Percentiles rank a stretch among this genome's conserved stretches.
Conservation (phyloP, 2,329 filamentous ascomycete genomes). For the Remersonia thermophila region DNA sequence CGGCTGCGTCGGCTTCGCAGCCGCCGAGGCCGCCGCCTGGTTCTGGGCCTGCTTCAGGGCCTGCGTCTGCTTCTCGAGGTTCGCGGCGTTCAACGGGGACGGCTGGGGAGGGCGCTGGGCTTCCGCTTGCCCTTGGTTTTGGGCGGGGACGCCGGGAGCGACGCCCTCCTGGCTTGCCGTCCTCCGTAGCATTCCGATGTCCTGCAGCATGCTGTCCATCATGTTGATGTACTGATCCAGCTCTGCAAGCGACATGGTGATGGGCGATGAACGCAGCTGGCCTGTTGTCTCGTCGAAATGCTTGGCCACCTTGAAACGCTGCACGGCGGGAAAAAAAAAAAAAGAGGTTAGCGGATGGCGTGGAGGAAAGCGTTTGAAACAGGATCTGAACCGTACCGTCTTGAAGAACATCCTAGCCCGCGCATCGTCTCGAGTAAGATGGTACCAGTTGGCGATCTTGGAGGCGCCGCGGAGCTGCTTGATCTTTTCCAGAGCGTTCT, state of each 20-base stretch:
- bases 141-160: slow-evolving; percentile 1
- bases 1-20: slow-evolving; percentile 29
- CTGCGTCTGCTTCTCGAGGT: slow-evolving; percentile 40
- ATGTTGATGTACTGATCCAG: slow-evolving; percentile 36
- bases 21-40: slow-evolving; percentile 24
- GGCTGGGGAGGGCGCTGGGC: slow-evolving; percentile 19
- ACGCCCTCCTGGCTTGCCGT: slow-evolving; percentile 1
- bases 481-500: slow-evolving; percentile 30
- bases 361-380: no score
- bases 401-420: slow-evolving; percentile 41
- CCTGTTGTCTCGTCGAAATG: slow-evolving; percentile 41
- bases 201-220: slow-evolving; percentile 40
- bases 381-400: slow-evolving; percentile 29
- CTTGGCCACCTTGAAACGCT: slow-evolving; percentile 40
- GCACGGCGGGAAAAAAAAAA: background rate
- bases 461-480: slow-evolving; percentile 29
- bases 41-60: slow-evolving; percentile 35
- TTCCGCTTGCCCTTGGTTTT: slow-evolving; percentile 5
- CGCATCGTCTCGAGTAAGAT: slow-evolving; percentile 34
- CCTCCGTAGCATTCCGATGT: slow-evolving; percentile 21
- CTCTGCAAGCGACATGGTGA: slow-evolving; percentile 31
- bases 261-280: slow-evolving; percentile 25
- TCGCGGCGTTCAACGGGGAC: slow-evolving; percentile 30
- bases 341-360: no score
- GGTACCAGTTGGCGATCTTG: slow-evolving; percentile 36